Conservation (phyloP, 179 eudicot genomes). For the Beta macrorhiza region DNA sequence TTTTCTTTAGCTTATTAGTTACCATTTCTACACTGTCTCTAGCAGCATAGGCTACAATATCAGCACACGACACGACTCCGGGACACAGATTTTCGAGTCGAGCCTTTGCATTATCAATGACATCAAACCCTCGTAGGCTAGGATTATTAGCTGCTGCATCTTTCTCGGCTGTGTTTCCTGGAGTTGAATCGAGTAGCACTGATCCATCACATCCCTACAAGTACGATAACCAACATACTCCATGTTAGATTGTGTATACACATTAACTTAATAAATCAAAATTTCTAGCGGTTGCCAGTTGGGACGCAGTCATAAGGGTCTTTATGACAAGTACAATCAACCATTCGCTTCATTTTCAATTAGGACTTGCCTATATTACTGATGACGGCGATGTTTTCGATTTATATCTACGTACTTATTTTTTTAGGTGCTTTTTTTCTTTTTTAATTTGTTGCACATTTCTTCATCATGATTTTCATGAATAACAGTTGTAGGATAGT, state of each 20-base stretch:
- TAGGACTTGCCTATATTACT: too few relatives aligned
- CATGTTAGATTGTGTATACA: constrained; percentile 5
- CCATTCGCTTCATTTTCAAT: too few relatives aligned
- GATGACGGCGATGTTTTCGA: too few relatives aligned
- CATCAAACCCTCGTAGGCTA: constrained; percentile 79
- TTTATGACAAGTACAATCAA: too few relatives aligned
- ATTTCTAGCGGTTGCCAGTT: too few relatives aligned
- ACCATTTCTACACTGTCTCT: constrained; percentile 70
- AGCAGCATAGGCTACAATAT: constrained; percentile 86
- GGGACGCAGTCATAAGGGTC: too few relatives aligned
- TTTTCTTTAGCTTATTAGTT: constrained; percentile 16
- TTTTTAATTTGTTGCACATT: too few relatives aligned
- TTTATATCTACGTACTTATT: too few relatives aligned
- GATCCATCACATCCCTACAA: constrained; percentile 92
- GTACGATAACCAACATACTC: not conserved
- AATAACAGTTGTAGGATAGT: too few relatives aligned
- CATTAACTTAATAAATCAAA: too few relatives aligned
- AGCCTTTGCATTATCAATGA: constrained; percentile 75
- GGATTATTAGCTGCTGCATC: constrained; percentile 70
- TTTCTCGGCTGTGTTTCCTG: constrained; percentile 69
- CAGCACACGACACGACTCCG: constrained; percentile 88
- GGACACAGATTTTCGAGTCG: constrained; percentile 58
- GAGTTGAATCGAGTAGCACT: constrained; percentile 71
- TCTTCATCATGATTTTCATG: too few relatives aligned
- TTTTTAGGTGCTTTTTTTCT: too few relatives aligned